These are phyloP conservation scores for Ogataea sp. DNA, from an alignment of 805 yeast species.

Conservation along the genomic window DNA sequence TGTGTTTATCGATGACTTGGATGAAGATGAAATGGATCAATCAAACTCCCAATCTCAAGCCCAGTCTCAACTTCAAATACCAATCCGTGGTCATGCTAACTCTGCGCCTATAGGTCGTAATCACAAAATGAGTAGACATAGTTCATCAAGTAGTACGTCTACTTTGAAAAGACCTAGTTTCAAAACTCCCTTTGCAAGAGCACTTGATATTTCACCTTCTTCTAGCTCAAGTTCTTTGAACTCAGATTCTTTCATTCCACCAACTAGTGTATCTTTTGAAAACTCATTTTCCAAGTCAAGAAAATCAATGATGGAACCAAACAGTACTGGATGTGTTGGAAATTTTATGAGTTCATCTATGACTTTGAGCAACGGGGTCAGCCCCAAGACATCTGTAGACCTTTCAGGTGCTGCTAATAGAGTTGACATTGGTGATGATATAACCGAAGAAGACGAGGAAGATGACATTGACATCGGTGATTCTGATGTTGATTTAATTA, in stretches of 20 bases:
- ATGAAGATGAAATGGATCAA: conserved; percentile 8
- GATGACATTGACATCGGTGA: too few relatives aligned
- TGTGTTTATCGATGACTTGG: too few relatives aligned
- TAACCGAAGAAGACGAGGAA: too few relatives aligned
- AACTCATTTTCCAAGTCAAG: neutral
- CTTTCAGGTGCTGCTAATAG: neutral
- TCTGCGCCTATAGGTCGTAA: too few relatives aligned
- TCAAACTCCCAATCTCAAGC: too few relatives aligned
- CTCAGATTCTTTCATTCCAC: conserved; percentile 4
- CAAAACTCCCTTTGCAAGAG: neutral
- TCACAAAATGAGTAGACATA: neutral
- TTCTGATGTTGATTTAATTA: neutral
- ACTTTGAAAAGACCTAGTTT: neutral
- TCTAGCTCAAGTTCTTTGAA: conserved; percentile 1
- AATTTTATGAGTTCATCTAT: neutral
- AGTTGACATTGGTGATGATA: too few relatives aligned
- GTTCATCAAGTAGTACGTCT: neutral
- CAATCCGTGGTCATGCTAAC: too few relatives aligned
- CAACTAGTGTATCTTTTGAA: conserved; percentile 1
- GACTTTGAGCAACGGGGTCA: neutral
- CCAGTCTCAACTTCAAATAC: too few relatives aligned
- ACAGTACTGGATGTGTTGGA: neutral
- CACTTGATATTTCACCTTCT: neutral
- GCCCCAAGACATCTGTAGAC: neutral
- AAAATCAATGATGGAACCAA: neutral